Evolutionary conservation across 2,329 filamentous ascomycete species (phyloP), one percentile per base, ranked within the genome.

Genomic region (Fusarium burgessii): DNA sequence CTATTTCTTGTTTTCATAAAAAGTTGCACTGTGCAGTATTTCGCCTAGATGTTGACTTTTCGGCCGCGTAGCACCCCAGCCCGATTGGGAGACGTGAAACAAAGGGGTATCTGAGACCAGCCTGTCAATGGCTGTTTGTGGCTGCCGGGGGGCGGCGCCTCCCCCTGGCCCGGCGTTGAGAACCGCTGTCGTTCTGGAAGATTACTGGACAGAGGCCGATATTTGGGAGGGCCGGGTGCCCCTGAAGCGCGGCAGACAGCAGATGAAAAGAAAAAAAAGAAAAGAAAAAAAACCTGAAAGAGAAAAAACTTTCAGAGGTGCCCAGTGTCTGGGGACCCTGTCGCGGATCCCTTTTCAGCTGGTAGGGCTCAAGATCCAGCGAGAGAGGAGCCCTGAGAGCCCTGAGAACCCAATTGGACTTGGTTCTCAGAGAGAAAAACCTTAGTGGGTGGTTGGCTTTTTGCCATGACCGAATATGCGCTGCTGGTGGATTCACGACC

Each of bases 61-160:
- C 47, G 59, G 65, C 69, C 69, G 65, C 67, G 66, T 62, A 67
- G 45, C 41, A 58, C 45, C 62, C 69, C 63, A 54, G 43, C 71
- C 71, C 71, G 61, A 75, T 75, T 71, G 62, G 73, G 73, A 72
- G 41, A 70, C 62, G 52, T 75, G 73, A 75, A 75, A 75, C 73
- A 68, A 70, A 71, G 68, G 69, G 63, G 59, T 33, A 58, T 51
- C 67, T 62, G 23, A 38, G 50, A 64, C 59, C 33, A 41, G 41
- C 49, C 45, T 73, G 66, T 71, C 69, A 75, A 58, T 73, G 73
- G 69, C 49, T 68, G 62, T 60, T 52, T 63, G 56, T 59, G 67
- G 67, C 58, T 68, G 52, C 65, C 63, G 50, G 68, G 73, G 73
- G 73, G 73, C 69, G 71, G 64, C 73, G 64, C 73, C 73, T 70